Evolutionary conservation across 1,284 basidiomycete genomes (phyloP), one percentile per base, ranked within the genome.

Genomic region (Cerioporus squamosus): DNA sequence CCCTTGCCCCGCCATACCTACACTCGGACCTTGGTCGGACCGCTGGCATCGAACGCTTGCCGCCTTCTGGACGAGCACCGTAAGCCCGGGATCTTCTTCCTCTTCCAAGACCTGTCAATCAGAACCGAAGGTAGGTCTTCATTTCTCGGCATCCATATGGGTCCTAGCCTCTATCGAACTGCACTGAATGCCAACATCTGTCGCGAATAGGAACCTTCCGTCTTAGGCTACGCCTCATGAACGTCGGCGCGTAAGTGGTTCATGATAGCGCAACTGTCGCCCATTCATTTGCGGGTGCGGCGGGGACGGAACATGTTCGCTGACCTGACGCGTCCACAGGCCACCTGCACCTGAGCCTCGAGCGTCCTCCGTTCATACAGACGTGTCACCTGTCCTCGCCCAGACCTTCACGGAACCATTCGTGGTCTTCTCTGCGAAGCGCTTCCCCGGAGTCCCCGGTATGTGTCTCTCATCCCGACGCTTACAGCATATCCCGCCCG

Each of bases 391-490:
- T 22, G 85, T 95, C 5, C 82, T 95, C 18, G 93, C 94, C 8
- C 88, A 94, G 71, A 86, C 88, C 3, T 94, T 90, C 71, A 93
- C 93, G 47, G 87, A 93, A n/a, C 80, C 87, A 18, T 97, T 97
- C 70, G 85, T 87, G n/a, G 95, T 97, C 1, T 96, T 83, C 74
- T 94, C 93, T 3, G 93, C 93, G 33, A 97, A 97, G 76, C 85
- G 91, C 36, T 97, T 96, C 77, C 94, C 95, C 38, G 94, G 94
- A 44, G 94, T 96, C 33, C 91, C 93, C 77, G 89, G 91, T 93
- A 73, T 68, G 82, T 76, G 63, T 57, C 38, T 31, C 45, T 59
- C 49, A 14, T 22, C 47, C 48, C 38, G 47, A 44, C 57, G 55
- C 22, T 22, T 14, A 33, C 53, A 57, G 38, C 55, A 44, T 43